phyloP scores from a whole-genome alignment of 495 filamentous ascomycete species.

The Hypoxylon crocopeplum region DNA sequence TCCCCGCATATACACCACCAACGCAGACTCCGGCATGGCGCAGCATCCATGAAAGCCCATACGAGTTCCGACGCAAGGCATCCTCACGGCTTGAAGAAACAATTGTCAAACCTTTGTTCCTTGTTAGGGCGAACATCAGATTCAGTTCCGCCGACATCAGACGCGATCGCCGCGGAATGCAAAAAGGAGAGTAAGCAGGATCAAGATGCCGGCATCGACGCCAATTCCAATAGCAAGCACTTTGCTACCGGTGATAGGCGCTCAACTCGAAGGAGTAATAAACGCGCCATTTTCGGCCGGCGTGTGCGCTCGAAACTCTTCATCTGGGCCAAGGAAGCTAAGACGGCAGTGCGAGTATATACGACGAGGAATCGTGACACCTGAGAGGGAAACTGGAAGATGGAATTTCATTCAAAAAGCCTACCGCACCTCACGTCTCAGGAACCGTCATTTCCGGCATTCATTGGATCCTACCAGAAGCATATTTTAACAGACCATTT shows the following conservation, averaged over 20 bases:
- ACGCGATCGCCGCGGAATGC: not conserved
- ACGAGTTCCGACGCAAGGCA: constrained; percentile 9
- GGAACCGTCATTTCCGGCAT: constrained; percentile 28
- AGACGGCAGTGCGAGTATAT: constrained; percentile 34
- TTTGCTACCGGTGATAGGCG: not conserved
- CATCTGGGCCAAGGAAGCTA: constrained; percentile 38
- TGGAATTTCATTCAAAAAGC: not conserved
- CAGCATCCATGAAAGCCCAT: constrained; percentile 6
- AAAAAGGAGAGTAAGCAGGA: not conserved
- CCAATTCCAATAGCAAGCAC: constrained; percentile 8
- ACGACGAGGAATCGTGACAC: constrained; percentile 23
- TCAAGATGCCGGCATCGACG: constrained; percentile 2
- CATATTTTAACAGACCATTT: constrained; percentile 33
- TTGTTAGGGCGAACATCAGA: constrained; percentile 21
- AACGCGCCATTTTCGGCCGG: constrained; percentile 18
- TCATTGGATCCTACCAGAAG: constrained; percentile 38
- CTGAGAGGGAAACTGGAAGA: not conserved
- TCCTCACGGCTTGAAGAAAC: constrained; percentile 29
- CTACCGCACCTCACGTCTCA: not conserved
- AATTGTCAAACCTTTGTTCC: constrained; percentile 36
- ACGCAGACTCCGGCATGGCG: constrained; percentile 6
- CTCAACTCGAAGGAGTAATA: constrained; percentile 1
- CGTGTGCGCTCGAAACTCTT: constrained; percentile 32
- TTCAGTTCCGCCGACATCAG: constrained; percentile 1
- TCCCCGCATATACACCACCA: not conserved